A percentile compares a stretch with the other conserved stretches of the same genome.
phyloP scores from a whole-genome alignment of 805 yeast genomes.

The Starmerella apis region DNA sequence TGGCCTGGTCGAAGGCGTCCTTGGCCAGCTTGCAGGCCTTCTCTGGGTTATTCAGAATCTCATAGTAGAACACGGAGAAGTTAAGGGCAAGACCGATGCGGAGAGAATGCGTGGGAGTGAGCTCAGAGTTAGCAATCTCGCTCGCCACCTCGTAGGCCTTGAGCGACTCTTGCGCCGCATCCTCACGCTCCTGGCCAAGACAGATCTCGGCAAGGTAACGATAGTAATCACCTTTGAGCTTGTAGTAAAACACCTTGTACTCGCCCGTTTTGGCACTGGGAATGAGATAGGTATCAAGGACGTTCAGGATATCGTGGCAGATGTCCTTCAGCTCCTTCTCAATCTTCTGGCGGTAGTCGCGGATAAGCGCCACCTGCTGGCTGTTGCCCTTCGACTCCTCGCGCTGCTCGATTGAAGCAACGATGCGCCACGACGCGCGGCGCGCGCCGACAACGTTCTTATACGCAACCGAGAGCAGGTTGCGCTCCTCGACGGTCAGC shows the following conservation, averaged over 20 bases:
- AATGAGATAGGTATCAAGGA: slow-evolving; percentile 79
- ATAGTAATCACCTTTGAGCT: slow-evolving; percentile 99
- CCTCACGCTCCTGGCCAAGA: slow-evolving; percentile 82
- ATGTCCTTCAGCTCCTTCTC: slow-evolving; percentile 89
- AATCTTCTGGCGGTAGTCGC: slow-evolving; percentile 91
- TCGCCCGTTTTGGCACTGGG: slow-evolving; percentile 96
- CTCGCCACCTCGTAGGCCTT: slow-evolving; percentile 95
- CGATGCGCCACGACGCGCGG: slow-evolving; percentile 99
- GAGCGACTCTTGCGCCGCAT: slow-evolving; percentile 86
- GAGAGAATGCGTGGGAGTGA: slow-evolving; percentile 98
- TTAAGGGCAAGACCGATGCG: slow-evolving; percentile 96
- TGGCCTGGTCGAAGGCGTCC: slow-evolving; percentile 98
- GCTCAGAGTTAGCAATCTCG: slow-evolving; percentile 94
- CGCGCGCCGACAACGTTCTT: slow-evolving; percentile 98
- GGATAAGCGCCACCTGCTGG: slow-evolving; percentile 75
- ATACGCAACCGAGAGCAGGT: slow-evolving; percentile 92
- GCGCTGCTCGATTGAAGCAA: slow-evolving; percentile 96
- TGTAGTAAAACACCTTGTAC: slow-evolving; percentile 95
- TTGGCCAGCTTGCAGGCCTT: slow-evolving; percentile 99
- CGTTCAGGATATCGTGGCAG: slow-evolving; percentile 86
- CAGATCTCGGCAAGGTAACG: slow-evolving; percentile 98
- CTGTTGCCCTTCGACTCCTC: slow-evolving; percentile 97
- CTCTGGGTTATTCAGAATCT: slow-evolving; percentile 95
- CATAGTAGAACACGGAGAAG: slow-evolving; percentile 97
- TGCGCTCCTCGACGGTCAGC: slow-evolving; percentile 95